These are phyloP conservation scores for Diplodia scrobiculata DNA, from an alignment of 2,329 filamentous ascomycete genomes.

Conservation along the genomic window DNA sequence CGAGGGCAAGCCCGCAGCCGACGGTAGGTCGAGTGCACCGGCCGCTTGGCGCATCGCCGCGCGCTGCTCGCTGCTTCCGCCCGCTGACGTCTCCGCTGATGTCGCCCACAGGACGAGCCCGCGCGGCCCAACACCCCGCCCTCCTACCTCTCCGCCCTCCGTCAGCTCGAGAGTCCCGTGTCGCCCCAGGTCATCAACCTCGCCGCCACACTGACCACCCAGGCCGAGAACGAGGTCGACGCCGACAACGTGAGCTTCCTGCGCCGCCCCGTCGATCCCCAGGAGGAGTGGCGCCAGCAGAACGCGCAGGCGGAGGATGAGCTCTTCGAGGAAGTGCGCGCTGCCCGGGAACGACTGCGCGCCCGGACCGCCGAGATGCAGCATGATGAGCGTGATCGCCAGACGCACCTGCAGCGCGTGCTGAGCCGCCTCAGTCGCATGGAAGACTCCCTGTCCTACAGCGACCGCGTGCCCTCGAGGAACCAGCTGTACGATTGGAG, in stretches of 20 bases:
- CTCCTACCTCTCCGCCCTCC: slow-evolving; percentile 53
- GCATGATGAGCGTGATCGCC: slow-evolving; percentile 46
- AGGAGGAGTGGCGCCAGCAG: slow-evolving; percentile 40
- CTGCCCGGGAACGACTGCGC: slow-evolving; percentile 31
- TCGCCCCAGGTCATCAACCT: slow-evolving; percentile 49
- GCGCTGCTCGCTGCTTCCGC: slow-evolving; percentile 17
- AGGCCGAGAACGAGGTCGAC: slow-evolving; percentile 50
- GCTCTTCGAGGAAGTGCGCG: slow-evolving; percentile 28
- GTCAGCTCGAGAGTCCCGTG: slow-evolving; percentile 53
- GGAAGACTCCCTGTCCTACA: slow-evolving; percentile 53
- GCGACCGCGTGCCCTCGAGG: slow-evolving; percentile 56
- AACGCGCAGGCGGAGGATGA: slow-evolving; percentile 33
- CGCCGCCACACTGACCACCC: slow-evolving; percentile 53
- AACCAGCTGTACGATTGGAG: slow-evolving; percentile 65
- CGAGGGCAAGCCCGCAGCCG: slow-evolving; percentile 35
- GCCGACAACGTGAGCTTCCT: slow-evolving; percentile 57
- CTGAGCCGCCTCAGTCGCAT: slow-evolving; percentile 51
- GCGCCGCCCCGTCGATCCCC: slow-evolving; percentile 47
- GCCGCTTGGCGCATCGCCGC: slow-evolving; percentile 28
- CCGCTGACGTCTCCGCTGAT: slow-evolving; percentile 21
- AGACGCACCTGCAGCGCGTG: slow-evolving; percentile 49
- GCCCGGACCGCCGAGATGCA: slow-evolving; percentile 33
- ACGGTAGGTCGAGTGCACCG: slow-evolving; percentile 30
- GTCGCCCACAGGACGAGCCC: slow-evolving; percentile 19
- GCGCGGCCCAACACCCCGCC: slow-evolving; percentile 36